Evolutionary conservation across 78 protist genomes (phyloP).

Genomic region (Cavenderia fasciculata): DNA sequence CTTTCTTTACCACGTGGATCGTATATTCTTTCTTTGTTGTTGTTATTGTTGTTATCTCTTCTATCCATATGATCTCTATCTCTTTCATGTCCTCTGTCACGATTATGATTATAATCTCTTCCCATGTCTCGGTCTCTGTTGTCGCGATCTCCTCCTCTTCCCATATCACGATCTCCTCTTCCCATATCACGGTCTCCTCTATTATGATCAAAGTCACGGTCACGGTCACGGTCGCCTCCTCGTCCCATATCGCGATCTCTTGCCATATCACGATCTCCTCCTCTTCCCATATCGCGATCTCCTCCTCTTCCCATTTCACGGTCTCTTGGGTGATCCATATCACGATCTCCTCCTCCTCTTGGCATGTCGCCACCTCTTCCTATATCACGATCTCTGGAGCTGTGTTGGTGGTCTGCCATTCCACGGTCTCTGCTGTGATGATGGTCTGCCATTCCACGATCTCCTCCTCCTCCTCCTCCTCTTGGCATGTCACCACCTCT

Average conservation of each 20-base stretch:
- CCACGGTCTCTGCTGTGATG: neutral
- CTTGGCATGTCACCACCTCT: neutral
- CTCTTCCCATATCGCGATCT: conserved; percentile 1
- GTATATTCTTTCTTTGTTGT: neutral
- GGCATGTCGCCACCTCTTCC: neutral
- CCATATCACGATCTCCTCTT: conserved; percentile 12
- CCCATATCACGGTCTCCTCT: neutral
- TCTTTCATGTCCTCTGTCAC: conserved; percentile 17
- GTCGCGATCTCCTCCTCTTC: neutral
- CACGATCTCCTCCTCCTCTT: neutral
- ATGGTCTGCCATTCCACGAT: no score
- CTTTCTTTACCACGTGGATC: neutral
- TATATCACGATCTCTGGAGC: neutral
- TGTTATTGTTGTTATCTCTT: neutral
- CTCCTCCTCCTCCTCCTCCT: neutral
- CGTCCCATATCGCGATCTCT: conserved; percentile 3
- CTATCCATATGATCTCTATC: neutral
- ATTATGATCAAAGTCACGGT: neutral
- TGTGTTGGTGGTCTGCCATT: neutral
- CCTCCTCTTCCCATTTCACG: neutral
- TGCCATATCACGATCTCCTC: neutral
- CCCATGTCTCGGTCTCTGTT: neutral
- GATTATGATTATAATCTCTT: neutral
- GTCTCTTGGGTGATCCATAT: neutral
- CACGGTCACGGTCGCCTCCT: neutral